Base-by-base conservation (phyloP, 2,329 filamentous ascomycete genomes). In the Penicillium hordei region DNA sequence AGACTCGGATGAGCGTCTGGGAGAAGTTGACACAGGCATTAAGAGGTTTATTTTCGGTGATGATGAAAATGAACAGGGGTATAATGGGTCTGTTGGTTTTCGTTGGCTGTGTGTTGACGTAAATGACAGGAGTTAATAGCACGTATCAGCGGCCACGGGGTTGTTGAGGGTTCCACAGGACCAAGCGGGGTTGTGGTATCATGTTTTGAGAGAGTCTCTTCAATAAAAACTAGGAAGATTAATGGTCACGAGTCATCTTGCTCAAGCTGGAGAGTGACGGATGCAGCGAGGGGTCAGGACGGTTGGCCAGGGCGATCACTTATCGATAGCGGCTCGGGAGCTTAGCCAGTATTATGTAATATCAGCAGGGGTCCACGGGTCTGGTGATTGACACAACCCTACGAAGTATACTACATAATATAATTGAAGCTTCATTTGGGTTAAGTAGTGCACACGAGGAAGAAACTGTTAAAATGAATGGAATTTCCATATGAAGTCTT, bases 271-370 rank as follows among this genome's bases (percentile, higher is more conserved):
- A 27, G 39, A 60, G 54, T 61, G 61, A 64, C 63, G 63, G 56
- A 63, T 65, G 60, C 63, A 57, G 53, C 60, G 63, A 64, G 63
- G 63, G 63, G 63, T 52, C 59, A 43, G 23, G 61, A 58, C 57
- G 53, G 60, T 61, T 39, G 9, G n/a, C 12, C 29, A 52, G 17
- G 60, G 60, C 63, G 63, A 48, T 21, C 17, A 34, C 43, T 65
- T 65, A 65, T 65, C 63, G 63, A 64, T 65, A 64, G 12, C 29
- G n/a, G 25, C 13, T 36, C 40, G 8, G 29, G 42, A 48, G 42
- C 42, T 46, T 21, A 21, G 29, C 19, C 17, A 1, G n/a, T 46
- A 19, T 55, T 55, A 55, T 42, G 46, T 55, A 31, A 55, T 15
- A 2, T 3, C 48, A 6, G 3, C 34, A 8, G 8, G 29, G 40